Conservation (phyloP, 371 early-diverging fungal species). For the Mucor indicus region DNA sequence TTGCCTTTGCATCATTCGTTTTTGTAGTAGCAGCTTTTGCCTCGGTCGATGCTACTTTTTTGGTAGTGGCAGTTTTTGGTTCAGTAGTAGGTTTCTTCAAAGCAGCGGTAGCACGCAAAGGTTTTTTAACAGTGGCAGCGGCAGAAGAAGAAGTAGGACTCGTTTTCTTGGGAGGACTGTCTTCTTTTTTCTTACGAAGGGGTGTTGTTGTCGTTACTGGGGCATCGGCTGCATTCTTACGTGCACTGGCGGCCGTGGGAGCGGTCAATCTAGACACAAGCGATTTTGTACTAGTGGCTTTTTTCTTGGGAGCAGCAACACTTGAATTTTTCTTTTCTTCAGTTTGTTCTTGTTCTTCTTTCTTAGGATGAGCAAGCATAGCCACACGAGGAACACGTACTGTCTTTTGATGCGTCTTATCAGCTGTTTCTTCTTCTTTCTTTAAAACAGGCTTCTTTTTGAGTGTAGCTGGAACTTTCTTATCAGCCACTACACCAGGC, state of each 20-base stretch:
- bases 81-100: background rate
- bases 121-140: background rate
- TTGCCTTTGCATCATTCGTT: too few relatives aligned
- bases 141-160: background rate
- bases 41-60: background rate
- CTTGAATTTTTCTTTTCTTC: background rate
- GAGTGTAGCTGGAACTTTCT: background rate
- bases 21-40: background rate
- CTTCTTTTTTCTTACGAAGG: slow-evolving; percentile 1
- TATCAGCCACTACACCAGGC: too few relatives aligned
- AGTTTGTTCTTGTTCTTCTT: background rate
- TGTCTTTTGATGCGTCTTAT: too few relatives aligned
- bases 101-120: background rate
- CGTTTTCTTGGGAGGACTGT: too few relatives aligned
- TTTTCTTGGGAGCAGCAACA: slow-evolving; percentile 8
- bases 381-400: background rate
- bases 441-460: background rate
- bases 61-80: too few relatives aligned
- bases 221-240: slow-evolving; percentile 11
- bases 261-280: slow-evolving; percentile 24
- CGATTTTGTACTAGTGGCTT: slow-evolving; percentile 8
- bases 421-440: background rate
- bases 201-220: background rate
- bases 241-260: slow-evolving; percentile 22
- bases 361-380: background rate